Evolutionary conservation across 2,329 filamentous ascomycete species (phyloP), one percentile per base, ranked within the genome.

Genomic region (Chrysoporthe puriensis): DNA sequence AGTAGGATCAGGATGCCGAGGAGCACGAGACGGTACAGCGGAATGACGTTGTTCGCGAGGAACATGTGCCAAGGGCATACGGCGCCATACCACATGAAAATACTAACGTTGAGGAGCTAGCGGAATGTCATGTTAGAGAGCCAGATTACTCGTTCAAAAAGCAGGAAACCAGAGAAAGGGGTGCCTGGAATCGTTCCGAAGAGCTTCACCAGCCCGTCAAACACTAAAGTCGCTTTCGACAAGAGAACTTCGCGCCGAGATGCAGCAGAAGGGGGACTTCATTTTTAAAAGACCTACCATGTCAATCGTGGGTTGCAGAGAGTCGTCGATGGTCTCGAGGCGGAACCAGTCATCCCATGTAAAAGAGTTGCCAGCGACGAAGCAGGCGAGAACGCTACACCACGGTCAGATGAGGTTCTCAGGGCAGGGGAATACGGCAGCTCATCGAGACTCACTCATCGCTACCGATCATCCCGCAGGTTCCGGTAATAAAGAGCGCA

Each of bases 291-390:
- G 18, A 60, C 57, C 11, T 60, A 60, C 57, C 93, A 97, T 97
- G 77, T 97, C 94, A 58, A 97, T 91, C 0, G 94, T 97, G 0
- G 94, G 94, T 76, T 97, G 94, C n/a, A 97, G 85, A 1, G 92
- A 94, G 74, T 97, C 95, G 72, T 97, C 94, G 73, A 91, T 82
- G 0, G 94, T 97, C 77, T 96, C 92, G 1, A 95, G 82, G 0
- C 94, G 90, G 79, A 97, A 97, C 93, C 93, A 96, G 78, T 97
- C 93, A 76, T 97, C 94, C 89, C 93, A 95, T 0, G 93, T 97
- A 72, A 97, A 97, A 0, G 87, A 88, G 74, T 97, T 97, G 1
- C 94, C 94, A 2, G 94, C 94, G 73, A 97, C 90, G 76, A 97
- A 97, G 79, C 93, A 97, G 1, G 94, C 94, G 7, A 97, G 84